A percentile compares a stretch with the other conserved stretches of the same genome.
phyloP scores from a whole-genome alignment of 1,284 basidiomycete genomes.

The Macrocystidia cucumis region DNA sequence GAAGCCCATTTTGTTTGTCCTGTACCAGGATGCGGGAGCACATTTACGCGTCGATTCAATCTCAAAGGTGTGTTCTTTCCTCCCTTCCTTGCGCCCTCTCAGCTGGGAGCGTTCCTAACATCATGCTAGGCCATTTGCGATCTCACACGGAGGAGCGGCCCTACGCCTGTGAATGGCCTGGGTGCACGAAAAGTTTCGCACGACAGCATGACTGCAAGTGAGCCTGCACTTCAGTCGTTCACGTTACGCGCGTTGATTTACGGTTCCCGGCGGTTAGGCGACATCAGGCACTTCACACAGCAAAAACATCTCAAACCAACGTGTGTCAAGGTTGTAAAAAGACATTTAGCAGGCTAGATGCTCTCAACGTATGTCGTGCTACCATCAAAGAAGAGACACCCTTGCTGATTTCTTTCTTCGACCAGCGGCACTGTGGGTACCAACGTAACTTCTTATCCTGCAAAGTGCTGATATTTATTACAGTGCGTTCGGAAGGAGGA shows the following conservation, averaged over 20 bases:
- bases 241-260: slow-evolving; percentile 8
- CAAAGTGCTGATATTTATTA: slow-evolving; percentile 16
- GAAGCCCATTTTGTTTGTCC: slow-evolving; percentile 91
- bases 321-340: slow-evolving; percentile 90
- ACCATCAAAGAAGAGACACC: slow-evolving; percentile 10
- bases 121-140: slow-evolving; percentile 74
- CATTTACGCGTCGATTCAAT: slow-evolving; percentile 87
- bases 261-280: slow-evolving; percentile 36
- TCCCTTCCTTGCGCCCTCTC: slow-evolving; percentile 8
- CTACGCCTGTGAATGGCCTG: slow-evolving; percentile 89
- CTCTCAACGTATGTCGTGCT: slow-evolving; percentile 73
- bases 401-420: slow-evolving; percentile 12
- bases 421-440: slow-evolving; percentile 41
- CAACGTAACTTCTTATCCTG: slow-evolving; percentile 5
- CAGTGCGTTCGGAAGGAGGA: slow-evolving; percentile 78
- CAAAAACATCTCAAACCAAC: slow-evolving; percentile 71
- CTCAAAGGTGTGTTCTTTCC: slow-evolving; percentile 49
- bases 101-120: too few species aligned
- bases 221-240: slow-evolving; percentile 28
- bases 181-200: slow-evolving; percentile 91
- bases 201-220: slow-evolving; percentile 96
- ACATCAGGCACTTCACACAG: slow-evolving; percentile 83
- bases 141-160: slow-evolving; percentile 96
- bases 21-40: slow-evolving; percentile 92
- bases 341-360: slow-evolving; percentile 90